Percentiles rank a stretch among this genome's conserved stretches.
phyloP scores from a whole-genome alignment of 176 grass and related monocot species.

The Rhynchospora pubera region DNA sequence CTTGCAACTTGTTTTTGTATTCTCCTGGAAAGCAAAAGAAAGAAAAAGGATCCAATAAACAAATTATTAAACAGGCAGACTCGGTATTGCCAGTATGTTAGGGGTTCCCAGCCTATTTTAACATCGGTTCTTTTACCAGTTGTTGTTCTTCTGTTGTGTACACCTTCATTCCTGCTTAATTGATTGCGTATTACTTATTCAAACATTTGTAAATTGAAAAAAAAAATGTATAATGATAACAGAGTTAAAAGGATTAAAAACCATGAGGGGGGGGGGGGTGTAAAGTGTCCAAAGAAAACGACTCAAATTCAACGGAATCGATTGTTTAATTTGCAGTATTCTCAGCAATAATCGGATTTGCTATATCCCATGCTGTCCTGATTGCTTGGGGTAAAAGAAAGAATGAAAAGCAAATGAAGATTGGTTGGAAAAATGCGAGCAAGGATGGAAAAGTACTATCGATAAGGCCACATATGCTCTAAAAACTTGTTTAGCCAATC shows the following conservation, averaged over 20 bases:
- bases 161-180: conserved; percentile 85
- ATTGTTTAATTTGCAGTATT: conserved; percentile 75
- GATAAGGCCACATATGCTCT: conserved; percentile 25
- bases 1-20: too few species aligned
- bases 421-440: conserved; percentile 22
- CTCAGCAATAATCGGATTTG: conserved; percentile 83
- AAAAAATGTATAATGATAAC: conserved; percentile 1
- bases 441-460: too few species aligned
- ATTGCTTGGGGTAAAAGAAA: conserved; percentile 14
- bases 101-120: conserved; percentile 99
- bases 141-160: conserved; percentile 87
- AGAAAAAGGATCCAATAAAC: too few species aligned
- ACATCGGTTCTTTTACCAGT: conserved; percentile 82
- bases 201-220: background rate
- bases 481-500: conserved; percentile 95
- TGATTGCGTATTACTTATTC: conserved; percentile 1
- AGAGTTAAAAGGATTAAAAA: background rate
- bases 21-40: too few species aligned
- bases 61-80: too few species aligned
- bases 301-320: conserved; percentile 79
- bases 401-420: background rate
- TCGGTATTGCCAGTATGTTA: conserved; percentile 71
- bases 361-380: conserved; percentile 58
- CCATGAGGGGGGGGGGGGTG: conserved; percentile 91
- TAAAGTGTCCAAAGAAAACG: conserved; percentile 75